Evolutionary conservation across 441 rosid genomes (phyloP), one percentile per base, ranked within the genome.

Genomic region (Viola pubescens): DNA sequence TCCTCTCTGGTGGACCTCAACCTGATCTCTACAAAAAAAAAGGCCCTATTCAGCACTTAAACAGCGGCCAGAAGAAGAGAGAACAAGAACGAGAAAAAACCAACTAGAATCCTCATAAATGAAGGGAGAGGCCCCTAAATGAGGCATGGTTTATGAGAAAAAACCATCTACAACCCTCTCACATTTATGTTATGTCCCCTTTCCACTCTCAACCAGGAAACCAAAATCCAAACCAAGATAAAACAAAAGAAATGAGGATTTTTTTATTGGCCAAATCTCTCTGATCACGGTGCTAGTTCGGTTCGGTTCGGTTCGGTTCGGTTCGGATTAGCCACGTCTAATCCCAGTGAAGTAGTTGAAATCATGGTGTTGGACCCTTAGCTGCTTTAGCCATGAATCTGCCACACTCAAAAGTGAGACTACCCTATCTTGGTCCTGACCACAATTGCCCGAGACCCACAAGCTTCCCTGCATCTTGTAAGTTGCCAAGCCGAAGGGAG

Each of bases 311-410:
- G 34, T 26, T 19, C 26, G 26, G 1, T 19, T 19, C 26, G 26
- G 26, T 19, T 19, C 26, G 59, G 48, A 34, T 46, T 68, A 90
- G 77, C 88, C 89, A 79, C 81, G 81, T 67, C 86, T 71, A 61
- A 79, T 78, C 68, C 86, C 89, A 44, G 69, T 78, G 77, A 90
- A 94, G 81, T 85, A 87, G 75, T 82, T 82, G 80, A 83, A 94
- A 84, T 94, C 99, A 52, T 87, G 96, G 79, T 94, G 99, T 71
- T 88, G 97, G 67, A 88, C 96, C 81, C 81, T 75, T 11, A 94
- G 84, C 61, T 94, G 97, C 84, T 88, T 94, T 4, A 94, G 84
- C 99, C 99, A 94, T 11, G 99, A 94, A 77, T 94, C 95, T 1
- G 99, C 97, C 70, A 94, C 96, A 39, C 97, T 83, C 64, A 79